Conservation (phyloP, 2,329 filamentous ascomycete genomes). For the Davidsoniella australis region DNA sequence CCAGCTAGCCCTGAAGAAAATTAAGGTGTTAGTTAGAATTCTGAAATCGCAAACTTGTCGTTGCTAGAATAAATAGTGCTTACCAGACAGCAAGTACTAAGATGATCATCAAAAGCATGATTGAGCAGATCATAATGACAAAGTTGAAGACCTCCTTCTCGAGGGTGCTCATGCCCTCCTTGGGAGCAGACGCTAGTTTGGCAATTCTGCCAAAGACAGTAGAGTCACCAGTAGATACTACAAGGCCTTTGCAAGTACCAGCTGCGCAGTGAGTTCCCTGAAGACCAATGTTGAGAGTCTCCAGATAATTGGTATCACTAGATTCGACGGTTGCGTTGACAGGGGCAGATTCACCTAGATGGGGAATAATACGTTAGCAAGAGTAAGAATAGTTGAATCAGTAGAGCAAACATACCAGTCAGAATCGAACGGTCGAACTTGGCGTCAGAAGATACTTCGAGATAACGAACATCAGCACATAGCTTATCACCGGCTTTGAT, state of each 20-base stretch:
- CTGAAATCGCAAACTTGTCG: not conserved
- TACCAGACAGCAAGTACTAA: constrained; percentile 91
- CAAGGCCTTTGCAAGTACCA: constrained; percentile 78
- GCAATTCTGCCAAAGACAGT: constrained; percentile 98
- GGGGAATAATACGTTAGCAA: constrained; percentile 40
- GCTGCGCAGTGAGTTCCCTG: constrained; percentile 95
- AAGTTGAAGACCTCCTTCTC: constrained; percentile 99
- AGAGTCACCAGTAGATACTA: constrained; percentile 73
- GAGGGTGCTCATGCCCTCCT: constrained; percentile 87
- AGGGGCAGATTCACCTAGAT: constrained; percentile 48
- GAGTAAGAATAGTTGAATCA: constrained; percentile 27
- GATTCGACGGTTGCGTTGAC: constrained; percentile 56
- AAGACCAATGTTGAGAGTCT: constrained; percentile 95
- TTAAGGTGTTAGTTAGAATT: constrained; percentile 48
- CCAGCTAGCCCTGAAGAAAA: constrained; percentile 50
- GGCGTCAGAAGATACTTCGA: constrained; percentile 66
- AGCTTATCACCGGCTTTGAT: constrained; percentile 83
- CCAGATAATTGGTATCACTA: constrained; percentile 51
- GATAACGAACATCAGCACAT: constrained; percentile 67
- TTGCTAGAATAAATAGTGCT: constrained; percentile 47
- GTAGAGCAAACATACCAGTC: constrained; percentile 86
- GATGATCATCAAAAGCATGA: constrained; percentile 90
- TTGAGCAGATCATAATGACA: constrained; percentile 54
- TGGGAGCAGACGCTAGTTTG: constrained; percentile 94
- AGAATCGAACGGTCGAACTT: constrained; percentile 92